Base-by-base conservation (phyloP, 306 rosid genomes). In the Hippophae tibetana region DNA sequence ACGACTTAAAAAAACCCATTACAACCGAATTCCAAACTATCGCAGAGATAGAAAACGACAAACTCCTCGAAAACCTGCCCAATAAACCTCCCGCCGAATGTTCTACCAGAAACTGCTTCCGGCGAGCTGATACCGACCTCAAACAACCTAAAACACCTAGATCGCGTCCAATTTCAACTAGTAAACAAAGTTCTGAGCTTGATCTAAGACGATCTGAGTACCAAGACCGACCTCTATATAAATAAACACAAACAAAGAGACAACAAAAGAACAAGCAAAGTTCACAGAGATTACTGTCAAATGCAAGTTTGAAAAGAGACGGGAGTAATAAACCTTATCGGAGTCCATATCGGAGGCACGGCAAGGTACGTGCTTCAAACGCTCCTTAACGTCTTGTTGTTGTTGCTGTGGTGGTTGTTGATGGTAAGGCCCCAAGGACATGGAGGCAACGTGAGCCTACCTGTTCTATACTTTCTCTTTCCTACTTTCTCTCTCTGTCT, bases 361-460 rank as follows among this genome's bases (percentile, higher is more conserved):
- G 38, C 74, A 81, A 75, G 68, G 45, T 40, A 60, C 72, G 65
- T 59, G 62, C 31, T 70, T 82, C 67, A 61, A 69, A 18, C 72
- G 60, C 45, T 83, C 84, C 73, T 68, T 65, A 56, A 27, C 73
- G 70, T 60, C 71, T 2, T 71, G 61, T 54, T 55, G 80, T 42
- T 49, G 53, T 49, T 12, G 53, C 53, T 61, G 81, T 10, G 59
- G 83, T 56, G 72, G 84, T 59, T 71, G 76, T 43, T 64, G 86
- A 62, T 74, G 79, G 73, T 78, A 69, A 64, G 82, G 89, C 84
- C 87, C 87, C 80, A 83, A 58, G 78, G 82, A 82, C 72, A 81
- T 54, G 76, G 94, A 74, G 60, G 85, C 85, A 88, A 85, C 84
- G 79, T 76, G 74, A 78, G 74, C 59, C 64, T 41, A 43, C 51